Conservation (phyloP, 2,329 filamentous ascomycete genomes). For the Hypoxylon sp. region DNA sequence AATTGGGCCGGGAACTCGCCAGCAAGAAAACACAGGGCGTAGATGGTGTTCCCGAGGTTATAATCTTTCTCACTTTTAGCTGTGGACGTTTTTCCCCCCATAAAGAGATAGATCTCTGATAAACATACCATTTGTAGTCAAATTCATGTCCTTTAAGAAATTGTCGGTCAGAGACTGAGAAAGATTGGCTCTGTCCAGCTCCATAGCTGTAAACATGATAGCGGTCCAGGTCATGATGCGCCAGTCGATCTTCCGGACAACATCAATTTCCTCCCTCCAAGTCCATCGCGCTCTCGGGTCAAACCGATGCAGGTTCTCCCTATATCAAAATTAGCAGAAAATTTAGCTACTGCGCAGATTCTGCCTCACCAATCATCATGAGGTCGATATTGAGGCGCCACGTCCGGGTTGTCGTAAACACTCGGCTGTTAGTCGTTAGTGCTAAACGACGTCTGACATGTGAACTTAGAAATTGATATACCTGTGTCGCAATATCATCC, state of each 20-base stretch:
- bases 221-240: slow-evolving; percentile 64
- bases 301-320: slow-evolving; percentile 56
- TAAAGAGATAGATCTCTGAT: not conserved
- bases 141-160: slow-evolving; percentile 60
- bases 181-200: slow-evolving; percentile 65
- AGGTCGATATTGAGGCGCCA: slow-evolving; percentile 57
- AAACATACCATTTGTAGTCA: slow-evolving; percentile 61
- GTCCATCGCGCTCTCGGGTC: slow-evolving; percentile 55
- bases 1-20: slow-evolving; percentile 74
- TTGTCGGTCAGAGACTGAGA: slow-evolving; percentile 64
- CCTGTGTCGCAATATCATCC: slow-evolving; percentile 50
- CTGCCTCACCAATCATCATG: slow-evolving; percentile 48
- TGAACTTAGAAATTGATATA: slow-evolving; percentile 7
- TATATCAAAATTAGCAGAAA: slow-evolving; percentile 23
- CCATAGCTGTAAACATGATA: slow-evolving; percentile 66
- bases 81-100: too few species aligned
- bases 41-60: slow-evolving; percentile 69
- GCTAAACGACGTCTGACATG: not conserved
- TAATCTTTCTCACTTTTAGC: slow-evolving; percentile 55
- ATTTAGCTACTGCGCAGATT: too few species aligned
- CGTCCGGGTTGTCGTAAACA: slow-evolving; percentile 61
- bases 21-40: slow-evolving; percentile 66
- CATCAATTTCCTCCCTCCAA: slow-evolving; percentile 52
- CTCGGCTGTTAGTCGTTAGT: slow-evolving; percentile 56
- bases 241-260: slow-evolving; percentile 54